Evolutionary conservation across 306 rosid genomes (phyloP).

Genomic region (Lupinus albus): DNA sequence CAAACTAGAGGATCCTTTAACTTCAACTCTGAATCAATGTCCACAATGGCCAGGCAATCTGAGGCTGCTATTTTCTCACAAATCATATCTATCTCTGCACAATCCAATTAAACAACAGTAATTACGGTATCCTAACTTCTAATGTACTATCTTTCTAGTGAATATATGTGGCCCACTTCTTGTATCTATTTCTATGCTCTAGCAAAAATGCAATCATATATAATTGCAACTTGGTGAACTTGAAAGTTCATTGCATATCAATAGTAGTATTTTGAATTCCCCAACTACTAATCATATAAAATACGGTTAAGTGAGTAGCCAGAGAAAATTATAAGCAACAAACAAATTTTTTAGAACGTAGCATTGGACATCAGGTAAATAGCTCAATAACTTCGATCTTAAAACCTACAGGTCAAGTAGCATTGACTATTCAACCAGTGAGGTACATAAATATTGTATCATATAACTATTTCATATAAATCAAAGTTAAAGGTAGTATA

Average conservation of each 20-base stretch:
- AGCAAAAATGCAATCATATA: slow-evolving; percentile 12
- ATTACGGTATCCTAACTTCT: slow-evolving; percentile 6
- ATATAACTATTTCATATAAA: too few species aligned
- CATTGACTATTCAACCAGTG: background rate
- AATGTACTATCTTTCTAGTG: slow-evolving; percentile 16
- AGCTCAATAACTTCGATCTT: background rate
- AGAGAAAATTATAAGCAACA: background rate
- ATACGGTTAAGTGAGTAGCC: background rate
- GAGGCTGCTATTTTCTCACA: slow-evolving; percentile 53
- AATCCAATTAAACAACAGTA: slow-evolving; percentile 33
- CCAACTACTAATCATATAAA: background rate
- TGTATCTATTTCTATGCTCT: background rate
- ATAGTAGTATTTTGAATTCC: slow-evolving; percentile 9
- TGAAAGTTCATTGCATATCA: slow-evolving; percentile 18
- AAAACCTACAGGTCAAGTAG: background rate
- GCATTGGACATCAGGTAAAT: background rate
- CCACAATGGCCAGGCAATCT: slow-evolving; percentile 44
- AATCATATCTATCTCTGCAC: slow-evolving; percentile 53
- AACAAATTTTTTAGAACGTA: slow-evolving; percentile 6
- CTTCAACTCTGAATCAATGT: slow-evolving; percentile 54
- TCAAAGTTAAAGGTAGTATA: too few species aligned
- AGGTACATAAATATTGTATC: slow-evolving; percentile 1
- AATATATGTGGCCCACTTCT: slow-evolving; percentile 3
- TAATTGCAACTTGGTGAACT: slow-evolving; percentile 11
- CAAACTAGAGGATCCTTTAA: slow-evolving; percentile 66